These are phyloP conservation scores for Trichoderma gracile DNA, from an alignment of 2,329 filamentous ascomycete species.

Conservation along the genomic window DNA sequence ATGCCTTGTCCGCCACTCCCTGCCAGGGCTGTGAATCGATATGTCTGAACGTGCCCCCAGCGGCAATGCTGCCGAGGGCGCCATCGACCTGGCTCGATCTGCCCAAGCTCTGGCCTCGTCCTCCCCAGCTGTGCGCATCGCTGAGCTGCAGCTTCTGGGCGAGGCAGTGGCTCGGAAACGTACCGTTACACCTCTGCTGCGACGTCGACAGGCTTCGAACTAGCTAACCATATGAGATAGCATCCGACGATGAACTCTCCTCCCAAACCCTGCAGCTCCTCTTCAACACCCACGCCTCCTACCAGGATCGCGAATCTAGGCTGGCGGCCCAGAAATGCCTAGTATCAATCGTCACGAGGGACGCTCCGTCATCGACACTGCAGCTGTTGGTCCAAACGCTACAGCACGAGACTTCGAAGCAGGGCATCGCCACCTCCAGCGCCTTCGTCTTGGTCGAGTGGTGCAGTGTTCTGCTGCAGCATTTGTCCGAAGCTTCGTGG, in stretches of 20 bases:
- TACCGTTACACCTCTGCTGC: slow-evolving; percentile 36
- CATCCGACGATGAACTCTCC: slow-evolving; percentile 52
- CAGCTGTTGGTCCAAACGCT: slow-evolving; percentile 66
- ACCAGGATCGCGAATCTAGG: slow-evolving; percentile 81
- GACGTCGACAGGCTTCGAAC: slow-evolving; percentile 6
- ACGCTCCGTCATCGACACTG: slow-evolving; percentile 57
- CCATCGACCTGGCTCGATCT: slow-evolving; percentile 15
- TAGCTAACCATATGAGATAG: slow-evolving; percentile 29
- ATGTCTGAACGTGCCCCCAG: slow-evolving; percentile 22
- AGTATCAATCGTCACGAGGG: slow-evolving; percentile 61
- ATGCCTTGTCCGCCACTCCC: slow-evolving; percentile 12
- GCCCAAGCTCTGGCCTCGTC: slow-evolving; percentile 60
- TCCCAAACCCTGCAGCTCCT: slow-evolving; percentile 66
- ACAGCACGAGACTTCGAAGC: slow-evolving; percentile 72
- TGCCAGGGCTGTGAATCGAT: slow-evolving; percentile 18
- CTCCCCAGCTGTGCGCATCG: slow-evolving; percentile 58
- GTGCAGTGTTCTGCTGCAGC: slow-evolving; percentile 77
- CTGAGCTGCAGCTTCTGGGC: slow-evolving; percentile 56
- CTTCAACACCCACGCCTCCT: slow-evolving; percentile 84
- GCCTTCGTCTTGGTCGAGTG: slow-evolving; percentile 91
- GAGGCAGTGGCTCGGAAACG: slow-evolving; percentile 58
- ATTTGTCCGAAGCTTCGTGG: slow-evolving; percentile 66
- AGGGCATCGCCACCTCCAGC: slow-evolving; percentile 73
- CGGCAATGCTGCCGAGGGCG: slow-evolving; percentile 16
- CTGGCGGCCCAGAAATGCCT: slow-evolving; percentile 82